Evolutionary conservation across 768 basidiomycete genomes (phyloP), one percentile per base, ranked within the genome.

Genomic region (Hydnomerulius pinastri): DNA sequence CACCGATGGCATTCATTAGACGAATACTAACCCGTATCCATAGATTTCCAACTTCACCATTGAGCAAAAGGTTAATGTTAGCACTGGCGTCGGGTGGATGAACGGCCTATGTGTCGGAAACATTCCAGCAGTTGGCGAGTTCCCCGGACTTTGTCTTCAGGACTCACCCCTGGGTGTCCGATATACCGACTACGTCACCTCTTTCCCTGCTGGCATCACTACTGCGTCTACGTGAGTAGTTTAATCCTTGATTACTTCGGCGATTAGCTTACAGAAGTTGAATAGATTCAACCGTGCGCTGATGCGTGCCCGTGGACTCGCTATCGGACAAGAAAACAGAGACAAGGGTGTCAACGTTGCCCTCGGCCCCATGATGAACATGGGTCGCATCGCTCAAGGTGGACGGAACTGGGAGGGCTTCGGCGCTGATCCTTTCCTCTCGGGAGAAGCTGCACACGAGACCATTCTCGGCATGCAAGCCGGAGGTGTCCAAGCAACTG

Each of bases 381-480:
- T 95, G 74, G 89, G 86, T 1, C 81, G 90, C 15, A 69, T 86
- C 17, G 84, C 88, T 3, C 75, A 81, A 55, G 91, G 87, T 6
- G 94, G 94, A 15, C 76, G 94, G 24, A 92, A 94, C 68, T 96
- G 92, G 90, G 94, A 96, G 75, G 92, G 91, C n/a, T 94, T 93
- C 50, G 92, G 93, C 25, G 91, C 80, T 9, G 94, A 97, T 65
- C 94, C 94, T 0, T 96, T 83, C 71, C 73, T 96, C 13, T 60
- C 80, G n/a, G 92, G 94, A 11, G 91, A 90, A 62, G 75, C 74
- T 6, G 78, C 83, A 2, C 83, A 77, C 40, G 88, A 92, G 67
- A 95, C 92, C 1, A 81, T 95, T 46, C 71, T 89, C 15, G 93
- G 93, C 6, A 68, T 95, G 71, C 93, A 97, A 62, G 60, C 72